phyloP scores from a whole-genome alignment of 2,329 filamentous ascomycete species.

The Colletotrichum sp. region DNA sequence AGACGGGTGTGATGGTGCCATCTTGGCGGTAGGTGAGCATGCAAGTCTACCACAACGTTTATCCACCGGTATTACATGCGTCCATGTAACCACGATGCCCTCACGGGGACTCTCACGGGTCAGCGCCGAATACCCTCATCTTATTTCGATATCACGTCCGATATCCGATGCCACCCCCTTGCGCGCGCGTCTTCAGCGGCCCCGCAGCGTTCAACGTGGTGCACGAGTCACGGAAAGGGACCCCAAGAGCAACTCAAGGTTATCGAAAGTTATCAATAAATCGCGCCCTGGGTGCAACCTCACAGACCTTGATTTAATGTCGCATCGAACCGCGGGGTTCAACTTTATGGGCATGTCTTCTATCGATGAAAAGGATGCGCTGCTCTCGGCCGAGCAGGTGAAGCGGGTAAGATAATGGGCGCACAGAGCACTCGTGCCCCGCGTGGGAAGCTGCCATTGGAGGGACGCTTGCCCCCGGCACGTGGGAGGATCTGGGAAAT shows the following conservation, averaged over 20 bases:
- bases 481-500: not conserved
- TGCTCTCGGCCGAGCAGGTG: not conserved
- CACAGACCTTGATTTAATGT: not conserved
- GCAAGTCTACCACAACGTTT: not conserved
- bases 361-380: not conserved
- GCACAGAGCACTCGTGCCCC: not conserved
- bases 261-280: conserved; percentile 1
- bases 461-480: not conserved
- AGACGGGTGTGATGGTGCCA: not conserved
- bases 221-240: conserved; percentile 11
- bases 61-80: not conserved
- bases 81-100: not conserved
- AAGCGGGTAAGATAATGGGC: not conserved
- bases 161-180: not conserved
- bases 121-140: not conserved
- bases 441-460: not conserved
- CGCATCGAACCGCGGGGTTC: conserved; percentile 12
- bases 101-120: not conserved
- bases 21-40: not conserved
- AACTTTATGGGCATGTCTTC: not conserved
- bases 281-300: not conserved
- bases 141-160: not conserved
- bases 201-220: not conserved
- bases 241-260: not conserved
- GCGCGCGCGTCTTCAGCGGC: not conserved